Evolutionary conservation across 371 early-diverging fungal genomes (phyloP).

Genomic region (Mortierella sp.): DNA sequence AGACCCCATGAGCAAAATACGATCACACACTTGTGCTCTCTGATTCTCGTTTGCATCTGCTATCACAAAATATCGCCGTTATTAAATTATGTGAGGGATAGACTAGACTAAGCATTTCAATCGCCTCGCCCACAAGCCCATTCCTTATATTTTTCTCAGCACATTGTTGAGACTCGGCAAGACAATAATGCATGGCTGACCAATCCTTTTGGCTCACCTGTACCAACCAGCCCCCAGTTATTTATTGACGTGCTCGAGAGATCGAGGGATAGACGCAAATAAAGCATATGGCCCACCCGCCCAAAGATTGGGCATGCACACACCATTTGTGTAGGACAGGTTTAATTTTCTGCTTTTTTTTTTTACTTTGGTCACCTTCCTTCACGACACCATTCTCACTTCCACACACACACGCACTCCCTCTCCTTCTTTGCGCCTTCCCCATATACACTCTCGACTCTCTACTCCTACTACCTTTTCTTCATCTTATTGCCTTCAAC

Average conservation of each 20-base stretch:
- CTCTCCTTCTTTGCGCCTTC: not conserved
- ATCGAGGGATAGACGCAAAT: not conserved
- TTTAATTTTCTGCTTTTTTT: not conserved
- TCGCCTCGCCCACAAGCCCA: not conserved
- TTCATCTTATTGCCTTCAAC: not conserved
- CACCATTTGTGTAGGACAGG: not conserved
- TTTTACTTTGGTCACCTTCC: not conserved
- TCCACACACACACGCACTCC: not conserved
- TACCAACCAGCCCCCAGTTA: not conserved
- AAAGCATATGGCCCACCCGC: not conserved
- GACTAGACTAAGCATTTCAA: too few species aligned
- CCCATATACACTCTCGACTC: not conserved
- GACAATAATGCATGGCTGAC: slow-evolving; percentile 4
- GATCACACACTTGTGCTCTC: not conserved
- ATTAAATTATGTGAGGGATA: not conserved
- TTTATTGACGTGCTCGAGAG: not conserved
- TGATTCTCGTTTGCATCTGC: not conserved
- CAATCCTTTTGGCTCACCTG: slow-evolving; percentile 3
- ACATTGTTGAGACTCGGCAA: not conserved
- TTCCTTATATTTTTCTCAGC: slow-evolving; percentile 3
- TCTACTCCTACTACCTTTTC: not conserved
- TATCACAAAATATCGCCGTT: not conserved
- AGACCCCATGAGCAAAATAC: slow-evolving; percentile 27
- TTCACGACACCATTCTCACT: not conserved
- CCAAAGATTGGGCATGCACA: slow-evolving; percentile 2